Evolutionary conservation across 169 alveolate genomes (phyloP).

Genomic region (Perkinsus marinus): DNA sequence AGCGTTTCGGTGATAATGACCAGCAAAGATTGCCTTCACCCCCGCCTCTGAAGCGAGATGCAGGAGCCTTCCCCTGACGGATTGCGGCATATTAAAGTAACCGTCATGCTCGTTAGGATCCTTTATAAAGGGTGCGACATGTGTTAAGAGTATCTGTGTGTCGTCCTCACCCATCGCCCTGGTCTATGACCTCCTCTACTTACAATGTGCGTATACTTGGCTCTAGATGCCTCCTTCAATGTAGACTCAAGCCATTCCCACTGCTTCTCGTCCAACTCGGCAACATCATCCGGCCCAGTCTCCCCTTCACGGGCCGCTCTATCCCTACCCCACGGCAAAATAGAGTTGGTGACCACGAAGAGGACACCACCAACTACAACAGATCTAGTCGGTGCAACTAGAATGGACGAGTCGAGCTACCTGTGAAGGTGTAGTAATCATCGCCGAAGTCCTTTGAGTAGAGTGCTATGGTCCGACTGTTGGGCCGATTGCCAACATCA

Average conservation of each 20-base stretch:
- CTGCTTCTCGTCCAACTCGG: neutral
- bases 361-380: neutral
- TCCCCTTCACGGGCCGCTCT: neutral
- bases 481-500: conserved; percentile 3
- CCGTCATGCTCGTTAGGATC: neutral
- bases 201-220: neutral
- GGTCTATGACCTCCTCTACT: neutral
- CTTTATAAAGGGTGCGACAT: neutral
- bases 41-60: neutral
- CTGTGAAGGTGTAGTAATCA: neutral
- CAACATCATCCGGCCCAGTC: neutral
- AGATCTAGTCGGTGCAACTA: too few species aligned
- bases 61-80: neutral
- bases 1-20: conserved; percentile 3
- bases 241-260: neutral
- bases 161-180: too few species aligned
- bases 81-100: neutral
- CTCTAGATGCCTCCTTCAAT: neutral
- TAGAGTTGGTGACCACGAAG: neutral
- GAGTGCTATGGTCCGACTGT: neutral
- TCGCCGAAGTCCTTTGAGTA: neutral
- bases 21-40: neutral
- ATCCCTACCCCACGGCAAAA: neutral
- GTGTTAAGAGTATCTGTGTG: neutral
- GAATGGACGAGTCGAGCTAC: neutral